Evolutionary conservation across 495 filamentous ascomycete species (phyloP).

Genomic region (Aspergillus panamensis): DNA sequence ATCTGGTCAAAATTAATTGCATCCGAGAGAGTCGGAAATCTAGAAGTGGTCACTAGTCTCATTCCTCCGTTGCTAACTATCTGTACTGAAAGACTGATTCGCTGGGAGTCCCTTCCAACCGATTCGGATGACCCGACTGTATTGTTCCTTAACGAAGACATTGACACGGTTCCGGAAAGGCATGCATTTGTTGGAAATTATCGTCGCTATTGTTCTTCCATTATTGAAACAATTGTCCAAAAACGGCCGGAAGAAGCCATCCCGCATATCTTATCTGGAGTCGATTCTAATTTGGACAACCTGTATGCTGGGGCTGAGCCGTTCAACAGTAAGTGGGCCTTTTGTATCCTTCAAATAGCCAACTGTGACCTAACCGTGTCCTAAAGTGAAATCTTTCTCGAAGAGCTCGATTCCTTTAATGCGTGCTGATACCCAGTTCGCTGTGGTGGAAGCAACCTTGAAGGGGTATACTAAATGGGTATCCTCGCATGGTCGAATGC

Average conservation of each 20-base stretch:
- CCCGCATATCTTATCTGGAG: constrained; percentile 73
- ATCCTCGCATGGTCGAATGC: constrained; percentile 48
- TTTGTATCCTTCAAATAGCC: neutral
- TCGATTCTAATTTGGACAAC: constrained; percentile 67
- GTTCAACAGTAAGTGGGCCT: constrained; percentile 58
- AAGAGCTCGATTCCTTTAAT: constrained; percentile 75
- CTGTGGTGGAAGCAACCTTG: constrained; percentile 84
- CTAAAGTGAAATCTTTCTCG: constrained; percentile 65
- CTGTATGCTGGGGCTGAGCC: constrained; percentile 68
- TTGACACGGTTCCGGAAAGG: constrained; percentile 89
- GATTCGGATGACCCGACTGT: constrained; percentile 76
- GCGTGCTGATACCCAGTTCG: constrained; percentile 81
- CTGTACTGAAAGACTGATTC: constrained; percentile 70
- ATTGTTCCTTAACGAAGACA: constrained; percentile 82
- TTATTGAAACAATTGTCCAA: constrained; percentile 80
- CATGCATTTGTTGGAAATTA: constrained; percentile 99
- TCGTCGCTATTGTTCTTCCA: constrained; percentile 76
- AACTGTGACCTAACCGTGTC: constrained; percentile 27
- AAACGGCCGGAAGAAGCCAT: constrained; percentile 80
- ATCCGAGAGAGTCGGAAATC: constrained; percentile 59
- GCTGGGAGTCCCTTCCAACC: constrained; percentile 80
- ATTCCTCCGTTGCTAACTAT: constrained; percentile 74
- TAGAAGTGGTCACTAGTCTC: constrained; percentile 63
- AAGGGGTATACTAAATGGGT: constrained; percentile 88
- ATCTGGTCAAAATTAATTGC: constrained; percentile 78